Percentiles rank a stretch among this genome's conserved stretches.
Conservation (phyloP, 495 filamentous ascomycete species). For the Pyrenopolyporus hunteri region DNA sequence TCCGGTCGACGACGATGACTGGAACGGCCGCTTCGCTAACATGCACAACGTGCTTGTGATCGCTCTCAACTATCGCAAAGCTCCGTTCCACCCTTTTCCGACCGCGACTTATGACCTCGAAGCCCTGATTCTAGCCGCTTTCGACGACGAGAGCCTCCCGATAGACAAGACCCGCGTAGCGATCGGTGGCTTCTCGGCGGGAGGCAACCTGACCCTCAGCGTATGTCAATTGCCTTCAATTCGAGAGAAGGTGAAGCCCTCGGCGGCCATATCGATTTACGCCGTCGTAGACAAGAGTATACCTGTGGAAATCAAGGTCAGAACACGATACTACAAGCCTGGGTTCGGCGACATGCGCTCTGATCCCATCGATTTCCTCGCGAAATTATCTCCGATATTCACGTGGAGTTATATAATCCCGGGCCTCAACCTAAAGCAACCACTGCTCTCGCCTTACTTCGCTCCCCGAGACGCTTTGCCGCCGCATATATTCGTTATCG, state of each 20-base stretch:
- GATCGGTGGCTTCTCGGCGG: conserved; percentile 45
- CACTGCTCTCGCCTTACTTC: conserved; percentile 44
- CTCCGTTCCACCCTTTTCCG: conserved; percentile 44
- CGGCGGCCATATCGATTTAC: conserved; percentile 45
- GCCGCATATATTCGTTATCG: conserved; percentile 53
- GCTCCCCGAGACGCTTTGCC: conserved; percentile 39
- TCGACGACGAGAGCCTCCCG: conserved; percentile 41
- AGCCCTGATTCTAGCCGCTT: conserved; percentile 36
- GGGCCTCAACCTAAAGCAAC: conserved; percentile 29
- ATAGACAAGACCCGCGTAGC: conserved; percentile 46
- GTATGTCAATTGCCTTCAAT: conserved; percentile 40
- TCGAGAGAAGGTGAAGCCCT: conserved; percentile 28
- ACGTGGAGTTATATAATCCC: conserved; percentile 44
- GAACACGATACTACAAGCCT: conserved; percentile 43
- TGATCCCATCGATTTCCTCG: conserved; percentile 33
- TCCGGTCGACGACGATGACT: conserved; percentile 44
- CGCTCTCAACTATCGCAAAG: conserved; percentile 48
- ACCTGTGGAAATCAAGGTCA: conserved; percentile 10
- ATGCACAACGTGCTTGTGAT: conserved; percentile 44
- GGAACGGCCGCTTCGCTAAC: conserved; percentile 46
- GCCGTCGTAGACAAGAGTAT: conserved; percentile 42
- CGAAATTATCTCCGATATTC: conserved; percentile 31
- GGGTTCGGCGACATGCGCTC: conserved; percentile 40
- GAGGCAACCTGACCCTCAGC: conserved; percentile 45
- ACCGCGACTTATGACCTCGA: conserved; percentile 42